Evolutionary conservation across 768 basidiomycete genomes (phyloP).

Genomic region (Glaciozyma martinii): DNA sequence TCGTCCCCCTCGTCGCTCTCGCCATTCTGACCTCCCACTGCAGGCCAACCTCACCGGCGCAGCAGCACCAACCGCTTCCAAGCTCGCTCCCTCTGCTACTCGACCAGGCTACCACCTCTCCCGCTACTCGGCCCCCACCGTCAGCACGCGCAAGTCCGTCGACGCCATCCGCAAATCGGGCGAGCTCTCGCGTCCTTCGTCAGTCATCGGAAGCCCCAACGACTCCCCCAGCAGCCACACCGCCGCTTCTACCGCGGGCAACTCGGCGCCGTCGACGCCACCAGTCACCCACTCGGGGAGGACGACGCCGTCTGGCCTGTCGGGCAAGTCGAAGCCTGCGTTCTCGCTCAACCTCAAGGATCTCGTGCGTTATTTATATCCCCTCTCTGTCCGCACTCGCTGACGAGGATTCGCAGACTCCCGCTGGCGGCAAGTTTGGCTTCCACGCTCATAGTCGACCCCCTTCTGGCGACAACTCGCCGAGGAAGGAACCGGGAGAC

Average conservation of each 20-base stretch:
- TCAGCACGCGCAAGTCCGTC: not conserved
- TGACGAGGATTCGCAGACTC: not conserved
- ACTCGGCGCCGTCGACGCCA: not conserved
- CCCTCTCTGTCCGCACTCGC: not conserved
- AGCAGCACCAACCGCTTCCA: constrained; percentile 47
- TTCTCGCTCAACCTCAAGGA: constrained; percentile 25
- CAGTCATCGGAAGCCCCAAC: not conserved
- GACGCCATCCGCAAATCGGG: not conserved
- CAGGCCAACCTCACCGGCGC: constrained; percentile 52
- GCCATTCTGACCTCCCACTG: not conserved
- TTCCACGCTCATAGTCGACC: constrained; percentile 27
- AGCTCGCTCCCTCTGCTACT: constrained; percentile 21
- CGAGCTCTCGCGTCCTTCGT: not conserved
- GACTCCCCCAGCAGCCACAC: constrained; percentile 4
- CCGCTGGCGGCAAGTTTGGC: constrained; percentile 6
- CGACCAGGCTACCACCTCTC: constrained; percentile 59
- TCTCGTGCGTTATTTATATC: not conserved
- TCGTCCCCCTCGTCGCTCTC: not conserved
- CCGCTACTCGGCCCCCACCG: constrained; percentile 42
- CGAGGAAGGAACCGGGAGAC: constrained; percentile 34
- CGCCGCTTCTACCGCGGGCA: not conserved
- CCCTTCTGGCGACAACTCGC: constrained; percentile 15
- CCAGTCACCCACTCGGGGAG: not conserved
- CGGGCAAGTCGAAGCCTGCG: constrained; percentile 16
- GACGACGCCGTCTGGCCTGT: not conserved